Evolutionary conservation across 176 grass and related monocot species (phyloP), one percentile per base, ranked within the genome.

Genomic region (Poa pratensis): DNA sequence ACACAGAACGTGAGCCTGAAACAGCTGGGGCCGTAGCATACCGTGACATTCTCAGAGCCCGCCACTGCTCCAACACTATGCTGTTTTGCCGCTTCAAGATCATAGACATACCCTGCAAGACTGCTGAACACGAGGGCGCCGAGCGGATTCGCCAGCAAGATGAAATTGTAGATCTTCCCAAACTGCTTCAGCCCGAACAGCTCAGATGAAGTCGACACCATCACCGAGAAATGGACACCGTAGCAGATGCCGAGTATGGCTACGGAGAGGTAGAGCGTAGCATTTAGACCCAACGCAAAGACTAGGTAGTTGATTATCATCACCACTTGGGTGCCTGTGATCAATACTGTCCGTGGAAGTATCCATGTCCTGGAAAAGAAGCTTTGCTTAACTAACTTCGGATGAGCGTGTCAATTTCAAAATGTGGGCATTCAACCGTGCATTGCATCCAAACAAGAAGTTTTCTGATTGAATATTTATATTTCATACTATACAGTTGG

Each of bases 101-200:
- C 96, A 7, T 98, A 95, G 19, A 98, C 54, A 71, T 92, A 95
- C 24, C 96, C 96, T 0, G 96, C 88, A n/a, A 95, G 74, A 19
- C 88, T 90, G 55, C 92, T 95, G 46, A 98, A 98, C 55, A 98
- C 58, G 76, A 90, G 82, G 0, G 91, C 88, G 0, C 96, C 96
- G 2, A 95, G 70, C 3, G 96, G 93, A 63, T 98, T 95, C 24
- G 89, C 96, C 64, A 98, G 46, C 6, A 81, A 51, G 62, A 94
- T 94, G 80, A 98, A 92, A 24, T 98, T 98, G 24, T 87, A 94
- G 58, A 95, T 94, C 77, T 95, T 84, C 15, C 96, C 96, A 0
- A 92, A 98, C 34, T 98, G 93, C 86, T 98, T 98, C 53, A 98
- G 54, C 17, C 96, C 96, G 4, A 98, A 98, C 42, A 98, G 86